Evolutionary conservation across 345 rosid genomes (phyloP).

Genomic region (Cardiospermum halicacabum): DNA sequence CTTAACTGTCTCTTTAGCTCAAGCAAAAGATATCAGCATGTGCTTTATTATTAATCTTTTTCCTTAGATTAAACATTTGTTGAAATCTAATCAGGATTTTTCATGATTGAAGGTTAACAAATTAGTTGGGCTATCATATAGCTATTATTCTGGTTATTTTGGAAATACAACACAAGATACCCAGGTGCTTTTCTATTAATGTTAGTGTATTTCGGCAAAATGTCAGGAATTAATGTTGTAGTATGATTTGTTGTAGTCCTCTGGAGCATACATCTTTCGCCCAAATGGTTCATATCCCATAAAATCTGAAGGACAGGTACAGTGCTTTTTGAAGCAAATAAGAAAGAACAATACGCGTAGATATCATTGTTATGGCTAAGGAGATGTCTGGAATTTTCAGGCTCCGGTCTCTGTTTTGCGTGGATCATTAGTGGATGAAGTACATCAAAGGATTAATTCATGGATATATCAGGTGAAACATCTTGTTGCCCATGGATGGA

Average conservation of each 20-base stretch:
- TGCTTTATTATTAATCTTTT: not conserved
- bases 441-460: constrained; percentile 51
- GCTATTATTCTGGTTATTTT: constrained; percentile 51
- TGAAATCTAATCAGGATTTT: not conserved
- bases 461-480: constrained; percentile 61
- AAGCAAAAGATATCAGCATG: not conserved
- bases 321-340: not conserved
- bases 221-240: constrained; percentile 4
- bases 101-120: constrained; percentile 34
- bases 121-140: constrained; percentile 38
- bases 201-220: not conserved
- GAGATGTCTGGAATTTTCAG: constrained; percentile 13
- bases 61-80: not conserved
- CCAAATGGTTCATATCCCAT: constrained; percentile 39
- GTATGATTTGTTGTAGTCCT: constrained; percentile 37
- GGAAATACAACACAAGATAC: constrained; percentile 29
- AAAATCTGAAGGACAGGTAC: constrained; percentile 39
- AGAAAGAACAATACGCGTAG: constrained; percentile 1
- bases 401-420: constrained; percentile 30
- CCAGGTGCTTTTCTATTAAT: constrained; percentile 34
- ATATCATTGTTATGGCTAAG: constrained; percentile 23
- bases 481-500: not conserved
- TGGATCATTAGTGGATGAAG: constrained; percentile 65
- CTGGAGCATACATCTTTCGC: constrained; percentile 68
- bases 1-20: not conserved